Conservation (phyloP, 2,329 filamentous ascomycete species). For the Microsporum ferrugineum region DNA sequence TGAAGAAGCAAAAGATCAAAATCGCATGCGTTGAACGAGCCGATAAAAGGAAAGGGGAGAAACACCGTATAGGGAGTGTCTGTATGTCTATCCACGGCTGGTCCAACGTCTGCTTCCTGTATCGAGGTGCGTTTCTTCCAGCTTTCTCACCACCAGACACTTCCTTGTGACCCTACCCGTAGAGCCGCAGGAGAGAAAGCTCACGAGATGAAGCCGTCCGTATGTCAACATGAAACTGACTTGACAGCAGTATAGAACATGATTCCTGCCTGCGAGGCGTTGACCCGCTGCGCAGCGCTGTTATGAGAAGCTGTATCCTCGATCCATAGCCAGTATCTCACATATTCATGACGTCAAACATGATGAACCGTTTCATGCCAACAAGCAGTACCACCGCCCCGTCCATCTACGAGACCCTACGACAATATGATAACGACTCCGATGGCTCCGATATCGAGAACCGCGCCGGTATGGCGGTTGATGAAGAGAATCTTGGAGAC, state of each 20-base stretch:
- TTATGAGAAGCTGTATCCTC: background rate
- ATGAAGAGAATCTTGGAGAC: slow-evolving; percentile 40
- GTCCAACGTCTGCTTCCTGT: background rate
- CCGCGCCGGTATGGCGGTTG: slow-evolving; percentile 37
- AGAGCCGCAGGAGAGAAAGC: background rate
- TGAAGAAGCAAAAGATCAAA: background rate
- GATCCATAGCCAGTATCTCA: background rate
- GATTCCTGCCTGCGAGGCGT: background rate
- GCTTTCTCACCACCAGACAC: background rate
- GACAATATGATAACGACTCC: slow-evolving; percentile 24
- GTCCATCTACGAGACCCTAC: slow-evolving; percentile 21
- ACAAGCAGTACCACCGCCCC: slow-evolving; percentile 27
- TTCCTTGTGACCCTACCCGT: background rate
- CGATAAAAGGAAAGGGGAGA: background rate
- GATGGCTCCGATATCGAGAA: slow-evolving; percentile 36
- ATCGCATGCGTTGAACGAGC: background rate
- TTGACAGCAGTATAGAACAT: background rate
- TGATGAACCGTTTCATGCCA: slow-evolving; percentile 41
- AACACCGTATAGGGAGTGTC: no score
- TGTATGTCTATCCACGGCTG: no score
- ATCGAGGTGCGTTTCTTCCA: background rate
- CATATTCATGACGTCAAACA: slow-evolving; percentile 38
- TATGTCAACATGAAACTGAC: background rate
- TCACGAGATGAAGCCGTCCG: background rate
- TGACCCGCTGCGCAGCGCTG: background rate